Base-by-base conservation (phyloP, 139 green algal genomes). In the Auxenochlorella pyrenoidosa region DNA sequence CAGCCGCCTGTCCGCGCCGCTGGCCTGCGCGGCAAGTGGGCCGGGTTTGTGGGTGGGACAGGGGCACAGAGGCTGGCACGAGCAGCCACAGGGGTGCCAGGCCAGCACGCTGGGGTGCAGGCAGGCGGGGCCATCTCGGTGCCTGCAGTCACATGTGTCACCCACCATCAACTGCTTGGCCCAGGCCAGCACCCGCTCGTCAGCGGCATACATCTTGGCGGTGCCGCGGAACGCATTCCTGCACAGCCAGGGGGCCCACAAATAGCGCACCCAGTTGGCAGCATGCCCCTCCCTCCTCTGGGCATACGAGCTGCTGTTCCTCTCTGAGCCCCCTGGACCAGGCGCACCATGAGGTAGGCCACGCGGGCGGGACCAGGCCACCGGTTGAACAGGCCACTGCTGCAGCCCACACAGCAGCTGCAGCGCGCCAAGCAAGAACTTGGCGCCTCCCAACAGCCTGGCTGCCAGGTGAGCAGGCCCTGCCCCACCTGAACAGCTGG, bases 141-240 rank as follows among this genome's bases (percentile, higher is more conserved):
- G 47, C 47, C 47, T 38, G 66, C 66, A 71, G 5, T 26, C 66
- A 30, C 63, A 38, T 10, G 3, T 38, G 63, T 36, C 30, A 38
- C 82, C 66, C 70, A 87, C 79, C 54, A 90, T 54, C 34, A 87
- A 18, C 79, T 38, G 15, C 82, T 80, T 19, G 82, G 63, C 54
- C 92, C 92, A 94, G 21, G 24, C 19, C 26, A 94, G 81, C 21
- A 85, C 89, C 58, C 89, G 85, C n/a, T 41, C 3, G 66, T 94
- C 92, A 2, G 88, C 58, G 12, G 66, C 30, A n/a, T 79, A 94
- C 38, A 94, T 92, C 24, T 75, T 40, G 16, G 89, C 60, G 22
- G 76, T 90, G 65, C 85, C 85, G 28, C 93, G 85, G 70, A 87
- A 90, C 0, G 88, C 87, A 66, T 95, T 93, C 41, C 93, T 76